Evolutionary conservation across 2,329 filamentous ascomycete species (phyloP), one percentile per base, ranked within the genome.

Genomic region (Venturiaceae sp.): DNA sequence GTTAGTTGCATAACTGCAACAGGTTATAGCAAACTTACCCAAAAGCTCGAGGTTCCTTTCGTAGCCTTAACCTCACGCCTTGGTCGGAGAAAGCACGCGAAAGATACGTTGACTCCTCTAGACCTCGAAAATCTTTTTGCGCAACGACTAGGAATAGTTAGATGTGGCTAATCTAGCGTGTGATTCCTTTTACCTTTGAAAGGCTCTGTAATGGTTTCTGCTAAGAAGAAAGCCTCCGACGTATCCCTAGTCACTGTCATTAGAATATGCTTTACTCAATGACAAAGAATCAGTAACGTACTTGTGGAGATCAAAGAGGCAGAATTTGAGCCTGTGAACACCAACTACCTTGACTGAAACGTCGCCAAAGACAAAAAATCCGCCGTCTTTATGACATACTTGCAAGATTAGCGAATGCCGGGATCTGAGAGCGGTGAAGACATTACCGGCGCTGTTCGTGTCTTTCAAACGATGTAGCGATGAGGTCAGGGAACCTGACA

Each of bases 291-390:
- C 36, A 39, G 11, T 11, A 26, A 69, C 77, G 64, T 70, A 83
- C 78, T 81, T 82, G 64, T 75, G 77, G 73, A 89, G 83, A 69
- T 92, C 87, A 70, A 87, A 92, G 14, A 95, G 78, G 53, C 83
- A 86, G 68, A 96, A 95, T 58, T 84, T 81, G 39, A 96, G 78
- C 36, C 85, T 80, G 68, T 85, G 92, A 21, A 77, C 78, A 32
- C 91, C 91, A 65, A 88, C 83, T 26, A 84, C 77, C 67, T 87
- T 87, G 61, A 92, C 84, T 0, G 89, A 94, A 23, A 96, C 77
- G 70, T 96, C 90, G 5, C 88, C 88, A 71, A 95, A 95, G n/a
- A 95, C 86, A 67, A 95, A 95, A 73, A 91, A 95, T 0, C 86
- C 90, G 11, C 87, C 87, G 71, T 94, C 89, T 75, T 60, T n/a